Evolutionary conservation across 805 yeast species (phyloP).

Genomic region (Hanseniaspora singularis): DNA sequence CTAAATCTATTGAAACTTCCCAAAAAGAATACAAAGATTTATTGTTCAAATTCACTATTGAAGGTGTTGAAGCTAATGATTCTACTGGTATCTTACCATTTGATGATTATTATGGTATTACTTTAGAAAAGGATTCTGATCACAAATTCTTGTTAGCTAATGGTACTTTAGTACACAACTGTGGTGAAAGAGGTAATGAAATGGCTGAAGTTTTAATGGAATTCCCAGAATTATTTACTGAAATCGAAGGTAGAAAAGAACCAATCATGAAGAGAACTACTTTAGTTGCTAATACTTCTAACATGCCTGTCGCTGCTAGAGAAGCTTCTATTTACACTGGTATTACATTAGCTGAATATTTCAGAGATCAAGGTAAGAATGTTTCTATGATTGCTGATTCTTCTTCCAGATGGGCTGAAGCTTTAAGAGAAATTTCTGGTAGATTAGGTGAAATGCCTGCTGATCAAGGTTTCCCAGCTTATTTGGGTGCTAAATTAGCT

Average conservation of each 20-base stretch:
- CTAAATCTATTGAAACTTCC: constrained; percentile 17
- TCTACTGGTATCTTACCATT: background rate
- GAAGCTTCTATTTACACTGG: constrained; percentile 99
- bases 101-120: constrained; percentile 35
- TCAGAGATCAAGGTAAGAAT: constrained; percentile 99
- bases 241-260: constrained; percentile 83
- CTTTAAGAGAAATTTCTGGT: constrained; percentile 98
- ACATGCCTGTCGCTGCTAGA: constrained; percentile 99
- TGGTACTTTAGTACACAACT: constrained; percentile 30
- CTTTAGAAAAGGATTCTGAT: constrained; percentile 32
- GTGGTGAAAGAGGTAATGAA: constrained; percentile 97
- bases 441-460: constrained; percentile 99
- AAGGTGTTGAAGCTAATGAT: constrained; percentile 12
- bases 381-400: constrained; percentile 99
- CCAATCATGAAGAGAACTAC: constrained; percentile 99
- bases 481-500: constrained; percentile 95
- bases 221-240: constrained; percentile 94
- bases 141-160: constrained; percentile 34
- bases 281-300: constrained; percentile 94
- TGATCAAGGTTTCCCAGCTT: constrained; percentile 99
- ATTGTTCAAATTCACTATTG: constrained; percentile 14
- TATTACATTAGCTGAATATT: constrained; percentile 95
- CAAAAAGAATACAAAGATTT: constrained; percentile 14
- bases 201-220: constrained; percentile 99
- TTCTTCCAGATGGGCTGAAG: constrained; percentile 99